A percentile compares a stretch with the other conserved stretches of the same genome.
Conservation (phyloP, 2,329 filamentous ascomycete species). For the Ophiostoma ips region DNA sequence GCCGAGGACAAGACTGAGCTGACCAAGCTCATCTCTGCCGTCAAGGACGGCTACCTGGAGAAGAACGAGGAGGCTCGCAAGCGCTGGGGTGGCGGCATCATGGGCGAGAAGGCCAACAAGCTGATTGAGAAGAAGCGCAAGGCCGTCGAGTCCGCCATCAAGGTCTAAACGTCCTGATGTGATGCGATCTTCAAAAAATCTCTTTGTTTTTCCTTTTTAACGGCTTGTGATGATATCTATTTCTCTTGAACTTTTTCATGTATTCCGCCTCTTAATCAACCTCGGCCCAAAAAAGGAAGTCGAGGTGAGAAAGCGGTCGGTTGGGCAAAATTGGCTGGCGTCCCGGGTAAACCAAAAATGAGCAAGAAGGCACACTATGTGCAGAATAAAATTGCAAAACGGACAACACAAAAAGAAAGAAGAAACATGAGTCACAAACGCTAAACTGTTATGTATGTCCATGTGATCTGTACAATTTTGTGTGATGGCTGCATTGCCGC, state of each 20-base stretch:
- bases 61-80: conserved; percentile 84
- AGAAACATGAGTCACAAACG: conserved; percentile 4
- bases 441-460: not conserved
- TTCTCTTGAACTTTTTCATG: not conserved
- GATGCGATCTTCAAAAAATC: not conserved
- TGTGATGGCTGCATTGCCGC: too few species aligned
- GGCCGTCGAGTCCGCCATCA: conserved; percentile 86
- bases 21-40: conserved; percentile 84
- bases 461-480: too few species aligned
- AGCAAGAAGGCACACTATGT: conserved; percentile 4
- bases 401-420: conserved; percentile 5
- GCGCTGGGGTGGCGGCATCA: conserved; percentile 99
- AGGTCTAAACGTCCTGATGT: conserved; percentile 60
- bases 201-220: not conserved
- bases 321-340: conserved; percentile 5
- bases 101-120: conserved; percentile 85
- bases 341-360: conserved; percentile 9
- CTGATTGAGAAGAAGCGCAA: conserved; percentile 76
- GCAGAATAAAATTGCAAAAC: conserved; percentile 10
- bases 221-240: conserved; percentile 4
- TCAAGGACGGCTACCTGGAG: conserved; percentile 97
- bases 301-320: not conserved
- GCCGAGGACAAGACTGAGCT: conserved; percentile 97
- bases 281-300: not conserved
- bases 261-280: not conserved